Percentiles rank a stretch among this genome's conserved stretches.
These are phyloP conservation scores for Cladochytrium replicatum DNA, from an alignment of 192 early-diverging fungal genomes.

Conservation along the genomic window DNA sequence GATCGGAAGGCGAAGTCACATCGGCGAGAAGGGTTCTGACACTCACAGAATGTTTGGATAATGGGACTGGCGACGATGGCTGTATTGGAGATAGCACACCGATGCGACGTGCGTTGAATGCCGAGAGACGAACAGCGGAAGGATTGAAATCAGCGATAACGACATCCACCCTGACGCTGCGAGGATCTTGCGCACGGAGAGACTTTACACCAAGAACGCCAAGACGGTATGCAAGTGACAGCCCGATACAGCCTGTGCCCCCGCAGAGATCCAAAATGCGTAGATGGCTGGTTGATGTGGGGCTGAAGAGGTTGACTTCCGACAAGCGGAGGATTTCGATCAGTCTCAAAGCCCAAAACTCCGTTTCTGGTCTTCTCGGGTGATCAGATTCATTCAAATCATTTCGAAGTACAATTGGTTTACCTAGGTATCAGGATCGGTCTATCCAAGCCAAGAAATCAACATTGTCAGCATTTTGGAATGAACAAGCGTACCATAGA, in stretches of 20 bases:
- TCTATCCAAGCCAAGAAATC: no score
- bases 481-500: no score
- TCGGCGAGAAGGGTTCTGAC: no score
- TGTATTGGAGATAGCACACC: not conserved
- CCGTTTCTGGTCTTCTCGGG: conserved; percentile 87
- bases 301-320: not conserved
- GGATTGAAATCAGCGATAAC: conserved; percentile 55
- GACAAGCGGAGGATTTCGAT: conserved; percentile 23
- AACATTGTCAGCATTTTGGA: no score
- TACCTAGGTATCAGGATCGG: no score
- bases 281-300: conserved; percentile 20
- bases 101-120: conserved; percentile 19
- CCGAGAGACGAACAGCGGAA: conserved; percentile 53
- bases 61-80: not conserved
- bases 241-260: conserved; percentile 75
- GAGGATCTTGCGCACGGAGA: not conserved
- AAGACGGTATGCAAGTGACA: conserved; percentile 57
- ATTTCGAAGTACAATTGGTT: no score
- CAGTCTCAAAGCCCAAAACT: conserved; percentile 75
- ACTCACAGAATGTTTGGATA: no score
- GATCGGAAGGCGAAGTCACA: no score
- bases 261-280: conserved; percentile 79
- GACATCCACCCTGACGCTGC: not conserved
- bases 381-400: no score
- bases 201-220: not conserved